A percentile compares a stretch with the other conserved stretches of the same genome.
Conservation (phyloP, 148 eudicot genomes). For the Rheum nobile region DNA sequence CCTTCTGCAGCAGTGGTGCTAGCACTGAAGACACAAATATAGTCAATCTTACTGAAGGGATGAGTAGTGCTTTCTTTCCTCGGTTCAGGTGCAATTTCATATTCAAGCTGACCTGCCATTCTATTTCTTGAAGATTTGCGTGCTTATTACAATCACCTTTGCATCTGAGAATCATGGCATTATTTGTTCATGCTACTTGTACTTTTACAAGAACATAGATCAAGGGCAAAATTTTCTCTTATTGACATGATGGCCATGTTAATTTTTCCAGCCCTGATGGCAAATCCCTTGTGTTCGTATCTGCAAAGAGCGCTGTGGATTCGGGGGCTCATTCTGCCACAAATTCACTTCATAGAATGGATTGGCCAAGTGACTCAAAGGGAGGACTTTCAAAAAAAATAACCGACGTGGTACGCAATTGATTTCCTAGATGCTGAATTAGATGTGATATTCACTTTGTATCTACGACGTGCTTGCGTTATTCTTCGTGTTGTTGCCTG, state of each 20-base stretch:
- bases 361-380: conserved; percentile 58
- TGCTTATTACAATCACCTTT: background rate
- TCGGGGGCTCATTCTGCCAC: conserved; percentile 79
- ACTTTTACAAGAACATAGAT: background rate
- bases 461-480: background rate
- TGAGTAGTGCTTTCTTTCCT: conserved; percentile 75
- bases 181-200: background rate
- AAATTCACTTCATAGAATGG: conserved; percentile 72
- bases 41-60: conserved; percentile 44
- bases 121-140: background rate
- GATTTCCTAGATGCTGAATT: conserved; percentile 6
- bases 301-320: conserved; percentile 67
- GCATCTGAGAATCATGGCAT: background rate
- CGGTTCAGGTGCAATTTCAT: conserved; percentile 49
- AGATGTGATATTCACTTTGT: background rate
- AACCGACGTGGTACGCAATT: conserved; percentile 43
- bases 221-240: background rate
- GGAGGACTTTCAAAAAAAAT: conserved; percentile 29
- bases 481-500: background rate
- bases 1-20: background rate
- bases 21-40: conserved; percentile 16
- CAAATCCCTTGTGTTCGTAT: conserved; percentile 63
- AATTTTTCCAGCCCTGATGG: conserved; percentile 66
- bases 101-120: background rate
- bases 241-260: background rate